Conservation (phyloP, 163 green algal genomes). For the Volvox carteri region DNA sequence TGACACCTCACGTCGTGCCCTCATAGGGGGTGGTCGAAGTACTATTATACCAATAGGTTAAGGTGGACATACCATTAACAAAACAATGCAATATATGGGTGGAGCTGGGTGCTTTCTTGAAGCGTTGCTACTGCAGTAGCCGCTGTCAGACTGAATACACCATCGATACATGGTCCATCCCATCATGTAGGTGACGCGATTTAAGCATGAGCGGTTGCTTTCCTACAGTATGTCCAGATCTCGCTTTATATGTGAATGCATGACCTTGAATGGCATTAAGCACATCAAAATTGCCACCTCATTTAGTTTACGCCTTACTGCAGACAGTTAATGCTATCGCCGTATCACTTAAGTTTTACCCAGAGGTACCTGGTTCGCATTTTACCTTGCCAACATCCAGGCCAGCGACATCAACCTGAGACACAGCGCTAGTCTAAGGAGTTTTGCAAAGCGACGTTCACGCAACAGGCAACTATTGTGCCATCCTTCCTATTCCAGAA, state of each 20-base stretch:
- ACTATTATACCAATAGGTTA: background rate
- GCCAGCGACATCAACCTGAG: background rate
- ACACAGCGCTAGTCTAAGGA: background rate
- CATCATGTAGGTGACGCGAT: background rate
- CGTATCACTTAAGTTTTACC: constrained; percentile 1
- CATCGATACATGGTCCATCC: background rate
- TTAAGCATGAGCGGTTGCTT: too few relatives aligned
- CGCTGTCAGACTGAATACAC: background rate
- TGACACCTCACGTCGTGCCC: too few relatives aligned
- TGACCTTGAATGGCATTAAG: background rate
- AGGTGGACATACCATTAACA: background rate
- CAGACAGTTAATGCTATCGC: constrained; percentile 15
- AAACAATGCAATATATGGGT: background rate
- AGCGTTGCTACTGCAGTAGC: background rate
- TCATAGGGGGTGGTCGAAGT: too few relatives aligned
- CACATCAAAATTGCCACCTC: background rate
- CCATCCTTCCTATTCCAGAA: background rate
- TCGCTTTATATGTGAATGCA: background rate
- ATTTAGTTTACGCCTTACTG: background rate
- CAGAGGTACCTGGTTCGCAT: background rate
- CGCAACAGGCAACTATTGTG: background rate
- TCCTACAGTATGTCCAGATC: too few relatives aligned
- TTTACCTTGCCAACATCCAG: background rate
- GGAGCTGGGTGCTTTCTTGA: background rate
- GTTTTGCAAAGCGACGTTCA: constrained; percentile 12